Evolutionary conservation across 805 yeast species (phyloP), one percentile per base, ranked within the genome.

Genomic region (Hanseniaspora singularis): DNA sequence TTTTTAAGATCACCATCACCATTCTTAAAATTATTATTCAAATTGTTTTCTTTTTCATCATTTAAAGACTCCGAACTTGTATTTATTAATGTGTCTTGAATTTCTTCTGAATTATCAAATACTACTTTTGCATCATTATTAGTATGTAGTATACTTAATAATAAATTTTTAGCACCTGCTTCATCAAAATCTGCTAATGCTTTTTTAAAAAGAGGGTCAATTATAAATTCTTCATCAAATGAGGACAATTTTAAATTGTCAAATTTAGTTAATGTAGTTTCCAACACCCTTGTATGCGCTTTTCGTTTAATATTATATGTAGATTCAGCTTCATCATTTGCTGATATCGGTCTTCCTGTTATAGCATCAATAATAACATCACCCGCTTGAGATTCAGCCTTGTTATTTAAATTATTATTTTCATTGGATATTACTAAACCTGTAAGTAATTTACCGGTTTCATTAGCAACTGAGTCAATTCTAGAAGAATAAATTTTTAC

Each of bases 401-500:
- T 53, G 45, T 12, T 40, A 46, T 10, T 44, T 47, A 4, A n/a
- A 15, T 53, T 55, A 15, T 50, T 52, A 14, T 19, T 32, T 12
- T 53, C 53, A 20, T 63, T 64, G 38, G 69, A 64, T 6, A 70
- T 65, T 2, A 87, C 77, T 48, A 84, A 63, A 3, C 95, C 94
- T 61, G 83, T 81, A 30, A 87, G 63, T 48, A 89, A 67, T 55
- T 78, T 77, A 2, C 95, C 94, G 0, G 96, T 87, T 56, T 88
- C 96, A 8, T 81, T 79, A 4, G 88, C 94, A 0, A 86, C 94
- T 0, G 95, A 81, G 56, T 88, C 96, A 19, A 89, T 87, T 55
- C 97, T 73, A 14, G 94, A 82, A 11, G 88, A 76, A 59, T 89
- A 89, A 45, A 89, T 85, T 64, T 87, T 87, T 28, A 88, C 89